Conservation (phyloP, 2,329 filamentous ascomycete species). For the Fusarium nanum region DNA sequence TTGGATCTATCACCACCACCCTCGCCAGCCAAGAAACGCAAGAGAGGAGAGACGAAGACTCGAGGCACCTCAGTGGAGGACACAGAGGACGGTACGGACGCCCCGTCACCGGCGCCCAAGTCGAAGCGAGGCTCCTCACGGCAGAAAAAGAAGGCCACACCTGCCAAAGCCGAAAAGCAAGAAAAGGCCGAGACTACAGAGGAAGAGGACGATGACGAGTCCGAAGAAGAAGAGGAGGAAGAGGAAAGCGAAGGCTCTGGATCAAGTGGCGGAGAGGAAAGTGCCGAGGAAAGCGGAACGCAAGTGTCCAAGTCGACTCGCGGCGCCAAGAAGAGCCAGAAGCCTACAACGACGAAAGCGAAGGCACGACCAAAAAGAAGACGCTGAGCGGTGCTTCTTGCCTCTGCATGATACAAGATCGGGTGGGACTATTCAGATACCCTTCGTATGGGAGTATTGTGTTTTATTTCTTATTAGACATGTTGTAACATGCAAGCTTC, state of each 20-base stretch:
- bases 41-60: constrained; percentile 56
- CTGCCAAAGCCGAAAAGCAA: constrained; percentile 53
- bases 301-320: constrained; percentile 54
- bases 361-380: constrained; percentile 51
- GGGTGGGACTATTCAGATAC: constrained; percentile 18
- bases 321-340: constrained; percentile 52
- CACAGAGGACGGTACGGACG: constrained; percentile 59
- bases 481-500: neutral
- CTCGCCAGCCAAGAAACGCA: constrained; percentile 57
- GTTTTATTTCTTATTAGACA: neutral
- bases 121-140: constrained; percentile 57
- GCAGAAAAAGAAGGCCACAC: constrained; percentile 58
- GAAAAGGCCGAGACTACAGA: constrained; percentile 53
- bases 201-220: constrained; percentile 53
- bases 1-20: constrained; percentile 55
- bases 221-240: constrained; percentile 52
- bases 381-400: constrained; percentile 35
- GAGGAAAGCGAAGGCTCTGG: constrained; percentile 51
- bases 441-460: constrained; percentile 15
- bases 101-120: constrained; percentile 51
- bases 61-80: constrained; percentile 61
- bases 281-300: constrained; percentile 53
- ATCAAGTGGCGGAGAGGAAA: constrained; percentile 51
- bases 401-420: neutral
- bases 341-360: constrained; percentile 31